Base-by-base conservation (phyloP, 2,329 filamentous ascomycete genomes). In the Talaromyces albobiverticillius region DNA sequence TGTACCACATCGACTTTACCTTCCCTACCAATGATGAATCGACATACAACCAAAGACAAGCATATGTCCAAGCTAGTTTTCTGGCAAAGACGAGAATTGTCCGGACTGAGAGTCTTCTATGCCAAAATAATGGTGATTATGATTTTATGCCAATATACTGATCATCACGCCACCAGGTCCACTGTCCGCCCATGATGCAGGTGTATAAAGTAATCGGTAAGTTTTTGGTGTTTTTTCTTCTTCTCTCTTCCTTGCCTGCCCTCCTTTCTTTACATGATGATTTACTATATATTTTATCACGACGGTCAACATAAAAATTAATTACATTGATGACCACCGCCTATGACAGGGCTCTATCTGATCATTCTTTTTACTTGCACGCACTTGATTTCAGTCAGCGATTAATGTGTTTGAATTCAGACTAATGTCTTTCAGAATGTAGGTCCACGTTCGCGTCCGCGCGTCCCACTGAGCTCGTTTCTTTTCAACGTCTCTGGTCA, bases 11-110 rank as follows among this genome's bases (percentile, higher is more conserved):
- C 55, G 56, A 18, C 20, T 55, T 64, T 51, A 34, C 49, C 57
- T 53, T 53, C 38, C 49, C 59, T 59, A 60, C 57, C 64, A 67
- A 84, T 94, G 90, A 94, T 94, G 89, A 94, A 82, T 80, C 75
- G 83, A 90, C 87, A 83, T 80, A 78, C 81, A 82, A 79, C 74
- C 76, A 87, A 85, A 84, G 90, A 95, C 90, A 95, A 95, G 90
- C 90, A 95, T 95, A 95, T 95, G 90, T 95, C 90, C 82, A 86
- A 95, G 90, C 84, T 61, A 62, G 64, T 66, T 65, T 67, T 58
- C 66, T 64, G 66, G 66, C 67, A 54, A 75, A 76, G 79, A 82
- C 76, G 79, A 82, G 62, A 77, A 68, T 70, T 73, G 80, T 77
- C 71, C 67, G 71, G 66, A 71, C 77, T 79, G 74, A 76, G 43